Percentiles rank a stretch among this genome's conserved stretches.
These are phyloP conservation scores for Cyberlindnera petersonii DNA, from an alignment of 805 yeast genomes.

Conservation along the genomic window DNA sequence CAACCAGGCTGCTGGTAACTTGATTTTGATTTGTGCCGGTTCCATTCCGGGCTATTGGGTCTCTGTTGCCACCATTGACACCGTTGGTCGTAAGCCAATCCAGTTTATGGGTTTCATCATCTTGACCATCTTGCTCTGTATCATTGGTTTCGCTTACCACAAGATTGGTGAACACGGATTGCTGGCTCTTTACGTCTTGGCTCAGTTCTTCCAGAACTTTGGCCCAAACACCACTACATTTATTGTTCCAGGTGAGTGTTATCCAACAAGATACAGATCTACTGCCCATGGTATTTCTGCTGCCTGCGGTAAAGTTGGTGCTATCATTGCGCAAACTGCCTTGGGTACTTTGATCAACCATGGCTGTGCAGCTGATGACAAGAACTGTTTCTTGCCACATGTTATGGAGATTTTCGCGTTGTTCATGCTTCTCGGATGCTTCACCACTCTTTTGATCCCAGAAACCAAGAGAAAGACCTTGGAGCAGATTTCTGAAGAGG, in stretches of 20 bases:
- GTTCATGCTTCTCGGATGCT: constrained; percentile 80
- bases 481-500: constrained; percentile 76
- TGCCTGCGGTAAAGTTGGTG: constrained; percentile 89
- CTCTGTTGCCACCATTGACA: constrained; percentile 75
- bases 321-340: constrained; percentile 86
- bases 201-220: constrained; percentile 86
- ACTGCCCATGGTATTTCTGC: constrained; percentile 95
- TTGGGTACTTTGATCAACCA: constrained; percentile 81
- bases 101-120: constrained; percentile 73
- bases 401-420: constrained; percentile 92
- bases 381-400: constrained; percentile 81
- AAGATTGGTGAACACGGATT: constrained; percentile 62
- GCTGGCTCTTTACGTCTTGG: constrained; percentile 71
- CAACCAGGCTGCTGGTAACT: constrained; percentile 85
- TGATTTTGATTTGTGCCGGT: constrained; percentile 92
- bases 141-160: constrained; percentile 81
- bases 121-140: constrained; percentile 69
- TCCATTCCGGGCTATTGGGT: constrained; percentile 93
- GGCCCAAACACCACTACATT: constrained; percentile 94
- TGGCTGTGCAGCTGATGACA: constrained; percentile 54
- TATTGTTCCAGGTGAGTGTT: constrained; percentile 86
- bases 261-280: constrained; percentile 94
- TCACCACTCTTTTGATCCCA: constrained; percentile 65
- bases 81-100: constrained; percentile 78
- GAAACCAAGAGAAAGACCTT: constrained; percentile 91